phyloP scores from a whole-genome alignment of 139 green algal genomes.

The Volvox reticuliferus region DNA sequence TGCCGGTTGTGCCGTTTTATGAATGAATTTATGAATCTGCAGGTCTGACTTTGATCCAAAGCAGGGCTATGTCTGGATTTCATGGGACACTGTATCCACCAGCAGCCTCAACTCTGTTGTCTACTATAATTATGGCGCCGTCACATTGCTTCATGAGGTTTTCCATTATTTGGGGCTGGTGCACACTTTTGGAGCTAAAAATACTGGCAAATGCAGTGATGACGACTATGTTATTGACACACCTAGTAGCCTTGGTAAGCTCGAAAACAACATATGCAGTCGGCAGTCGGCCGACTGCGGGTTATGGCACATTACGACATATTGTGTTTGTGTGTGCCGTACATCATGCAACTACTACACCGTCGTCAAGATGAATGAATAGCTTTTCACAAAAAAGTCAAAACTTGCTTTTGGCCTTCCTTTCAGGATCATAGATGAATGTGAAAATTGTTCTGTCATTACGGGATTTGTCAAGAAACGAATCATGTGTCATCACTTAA shows the following conservation, averaged over 20 bases:
- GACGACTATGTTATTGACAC: slow-evolving; percentile 28
- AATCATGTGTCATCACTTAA: too few species aligned
- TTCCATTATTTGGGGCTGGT: slow-evolving; percentile 18
- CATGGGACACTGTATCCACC: too few species aligned
- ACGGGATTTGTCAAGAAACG: too few species aligned
- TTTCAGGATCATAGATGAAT: too few species aligned
- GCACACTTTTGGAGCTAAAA: neutral
- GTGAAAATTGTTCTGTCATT: too few species aligned
- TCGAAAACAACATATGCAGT: neutral
- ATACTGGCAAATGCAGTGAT: neutral
- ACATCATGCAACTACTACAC: neutral
- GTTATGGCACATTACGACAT: too few species aligned
- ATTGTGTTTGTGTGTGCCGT: neutral
- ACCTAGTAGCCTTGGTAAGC: neutral
- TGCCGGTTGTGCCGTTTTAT: too few species aligned
- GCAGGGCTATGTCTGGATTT: too few species aligned
- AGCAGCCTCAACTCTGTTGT: neutral
- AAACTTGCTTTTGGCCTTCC: too few species aligned
- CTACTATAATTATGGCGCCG: neutral
- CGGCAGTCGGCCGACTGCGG: too few species aligned
- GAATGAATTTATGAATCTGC: too few species aligned
- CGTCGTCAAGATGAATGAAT: neutral
- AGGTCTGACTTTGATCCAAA: too few species aligned
- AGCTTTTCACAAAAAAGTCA: neutral
- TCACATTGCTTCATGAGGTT: slow-evolving; percentile 21